Evolutionary conservation across 257 asterid species (phyloP).

Genomic region (Solanum etuberosum): DNA sequence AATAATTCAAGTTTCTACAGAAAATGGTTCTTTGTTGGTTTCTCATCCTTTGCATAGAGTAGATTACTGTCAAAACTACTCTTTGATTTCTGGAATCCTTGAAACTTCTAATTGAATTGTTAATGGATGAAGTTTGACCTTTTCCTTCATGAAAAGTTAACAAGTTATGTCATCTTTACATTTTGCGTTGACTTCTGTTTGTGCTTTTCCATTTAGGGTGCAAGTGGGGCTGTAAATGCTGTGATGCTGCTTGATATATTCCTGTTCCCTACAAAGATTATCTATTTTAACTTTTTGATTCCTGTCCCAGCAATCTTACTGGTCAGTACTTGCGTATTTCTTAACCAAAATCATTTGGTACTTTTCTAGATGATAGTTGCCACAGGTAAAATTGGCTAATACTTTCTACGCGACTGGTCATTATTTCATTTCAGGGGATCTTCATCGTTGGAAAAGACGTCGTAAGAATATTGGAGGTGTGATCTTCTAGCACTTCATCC

Average conservation of each 20-base stretch:
- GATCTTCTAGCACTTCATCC: background rate
- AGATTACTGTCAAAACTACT: background rate
- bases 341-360: background rate
- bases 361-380: background rate
- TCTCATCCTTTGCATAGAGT: background rate
- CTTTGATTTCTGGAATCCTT: background rate
- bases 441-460: conserved; percentile 57
- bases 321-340: conserved; percentile 20
- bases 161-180: background rate
- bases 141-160: background rate
- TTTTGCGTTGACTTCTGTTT: background rate
- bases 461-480: conserved; percentile 56
- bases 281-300: conserved; percentile 43
- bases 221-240: conserved; percentile 96
- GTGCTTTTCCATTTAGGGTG: conserved; percentile 49
- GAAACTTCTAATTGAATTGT: background rate
- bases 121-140: background rate
- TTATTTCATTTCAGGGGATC: conserved; percentile 43
- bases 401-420: background rate
- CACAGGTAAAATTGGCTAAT: background rate
- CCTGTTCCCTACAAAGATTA: conserved; percentile 54
- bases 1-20: background rate
- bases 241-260: conserved; percentile 81
- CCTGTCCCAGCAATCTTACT: conserved; percentile 82
- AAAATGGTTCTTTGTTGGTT: background rate